Percentiles rank a stretch among this genome's conserved stretches.
phyloP scores from a whole-genome alignment of 768 basidiomycete species.

The Russula ochroleuca region DNA sequence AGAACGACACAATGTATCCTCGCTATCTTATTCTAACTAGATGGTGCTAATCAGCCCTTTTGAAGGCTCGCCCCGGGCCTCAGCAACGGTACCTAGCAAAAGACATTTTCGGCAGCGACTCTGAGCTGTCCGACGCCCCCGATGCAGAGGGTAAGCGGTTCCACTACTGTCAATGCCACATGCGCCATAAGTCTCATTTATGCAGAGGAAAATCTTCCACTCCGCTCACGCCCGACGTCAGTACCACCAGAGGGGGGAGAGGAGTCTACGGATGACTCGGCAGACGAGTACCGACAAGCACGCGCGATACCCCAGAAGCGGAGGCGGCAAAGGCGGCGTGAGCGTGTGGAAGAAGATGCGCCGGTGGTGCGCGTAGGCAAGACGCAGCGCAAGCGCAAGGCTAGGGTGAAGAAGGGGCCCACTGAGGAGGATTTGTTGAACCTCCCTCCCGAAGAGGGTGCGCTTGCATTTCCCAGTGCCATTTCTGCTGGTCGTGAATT shows the following conservation, averaged over 20 bases:
- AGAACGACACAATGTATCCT: constrained; percentile 11
- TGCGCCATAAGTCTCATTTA: not conserved
- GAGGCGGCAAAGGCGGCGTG: constrained; percentile 25
- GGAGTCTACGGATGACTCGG: constrained; percentile 41
- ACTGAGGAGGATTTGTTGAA: constrained; percentile 64
- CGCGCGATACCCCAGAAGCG: constrained; percentile 32
- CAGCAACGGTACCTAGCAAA: constrained; percentile 25
- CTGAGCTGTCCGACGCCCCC: constrained; percentile 23
- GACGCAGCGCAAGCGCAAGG: constrained; percentile 50
- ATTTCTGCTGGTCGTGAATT: not conserved
- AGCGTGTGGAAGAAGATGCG: constrained; percentile 31
- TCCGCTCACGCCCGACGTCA: constrained; percentile 36
- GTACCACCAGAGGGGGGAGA: constrained; percentile 36
- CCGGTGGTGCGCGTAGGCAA: constrained; percentile 39
- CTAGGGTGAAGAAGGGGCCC: constrained; percentile 31
- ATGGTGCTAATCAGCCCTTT: not conserved
- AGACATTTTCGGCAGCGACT: constrained; percentile 25
- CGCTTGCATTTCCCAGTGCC: constrained; percentile 17
- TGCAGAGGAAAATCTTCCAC: constrained; percentile 40
- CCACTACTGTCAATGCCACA: not conserved
- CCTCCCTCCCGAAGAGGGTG: constrained; percentile 76
- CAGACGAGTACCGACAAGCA: constrained; percentile 50
- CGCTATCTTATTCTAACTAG: not conserved
- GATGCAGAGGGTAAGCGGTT: constrained; percentile 19
- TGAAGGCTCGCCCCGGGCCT: constrained; percentile 8